Percentiles rank a stretch among this genome's conserved stretches.
These are phyloP conservation scores for Alternaria panax DNA, from an alignment of 2,329 filamentous ascomycete genomes.

Conservation along the genomic window DNA sequence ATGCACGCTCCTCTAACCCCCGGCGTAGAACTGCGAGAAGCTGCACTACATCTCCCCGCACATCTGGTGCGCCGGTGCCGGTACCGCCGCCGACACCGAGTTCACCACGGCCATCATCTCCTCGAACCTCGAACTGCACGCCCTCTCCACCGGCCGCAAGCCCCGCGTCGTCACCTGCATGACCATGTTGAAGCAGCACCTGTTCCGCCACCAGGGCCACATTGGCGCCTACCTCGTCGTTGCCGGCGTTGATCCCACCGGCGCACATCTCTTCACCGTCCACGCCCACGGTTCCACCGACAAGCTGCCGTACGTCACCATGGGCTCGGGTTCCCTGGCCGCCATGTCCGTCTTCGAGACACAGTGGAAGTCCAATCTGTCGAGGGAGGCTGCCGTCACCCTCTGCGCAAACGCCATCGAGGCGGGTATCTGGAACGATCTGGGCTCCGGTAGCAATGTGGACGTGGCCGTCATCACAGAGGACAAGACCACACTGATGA, in stretches of 20 bases:
- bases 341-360: constrained; percentile 99
- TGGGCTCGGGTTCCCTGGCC: constrained; percentile 94
- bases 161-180: constrained; percentile 98
- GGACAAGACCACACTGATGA: constrained; percentile 91
- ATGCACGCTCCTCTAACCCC: constrained; percentile 16
- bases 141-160: constrained; percentile 93
- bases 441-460: constrained; percentile 96
- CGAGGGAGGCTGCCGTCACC: constrained; percentile 80
- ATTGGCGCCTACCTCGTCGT: constrained; percentile 98
- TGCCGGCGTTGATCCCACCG: constrained; percentile 94
- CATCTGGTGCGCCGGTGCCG: constrained; percentile 98
- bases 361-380: constrained; percentile 83
- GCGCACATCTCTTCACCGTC: constrained; percentile 94
- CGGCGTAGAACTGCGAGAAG: constrained; percentile 90
- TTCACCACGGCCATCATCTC: constrained; percentile 99
- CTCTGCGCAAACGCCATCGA: constrained; percentile 86
- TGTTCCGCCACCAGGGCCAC: constrained; percentile 97
- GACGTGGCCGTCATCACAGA: constrained; percentile 95
- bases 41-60: constrained; percentile 98
- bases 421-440: constrained; percentile 98
- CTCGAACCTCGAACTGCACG: constrained; percentile 96
- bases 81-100: constrained; percentile 97
- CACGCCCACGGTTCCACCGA: constrained; percentile 98
- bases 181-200: constrained; percentile 99
- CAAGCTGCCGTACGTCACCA: constrained; percentile 98